Base-by-base conservation (phyloP, 2,329 filamentous ascomycete species). In the Thelonectria discophora region DNA sequence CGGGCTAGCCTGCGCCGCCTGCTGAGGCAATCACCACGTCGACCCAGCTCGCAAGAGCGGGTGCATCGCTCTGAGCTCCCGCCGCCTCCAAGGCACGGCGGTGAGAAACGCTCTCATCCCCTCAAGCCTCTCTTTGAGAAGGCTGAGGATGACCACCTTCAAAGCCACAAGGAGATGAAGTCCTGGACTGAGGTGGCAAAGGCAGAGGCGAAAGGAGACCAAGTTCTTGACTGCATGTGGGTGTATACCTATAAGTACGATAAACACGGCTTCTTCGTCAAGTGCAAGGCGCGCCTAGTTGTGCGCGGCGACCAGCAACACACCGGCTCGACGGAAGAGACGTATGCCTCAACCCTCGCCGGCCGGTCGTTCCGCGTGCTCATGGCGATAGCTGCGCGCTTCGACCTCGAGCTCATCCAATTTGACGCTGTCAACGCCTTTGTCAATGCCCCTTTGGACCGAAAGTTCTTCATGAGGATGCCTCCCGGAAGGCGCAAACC, bases 401-500 rank as follows among this genome's bases (percentile, higher is more conserved):
- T 37, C 10, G 34, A 37, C 10, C 34, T 37, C 2, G 34, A 37
- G 6, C 15, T 37, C 11, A 12, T 37, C 10, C 34, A 37, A 37
- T 37, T 15, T 12, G 34, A 37, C 15, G 34, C 15, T 1, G 10
- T 6, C 34, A 37, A 37, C 34, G 34, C 34, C 15, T 37, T 37
- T 12, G 34, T 37, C 15, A 9, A 37, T 37, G 34, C 34, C 10
- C 34, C 10, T 15, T 15, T 37, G 2, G 15, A 37, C 15, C 12
- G 15, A 7, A 12, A 37, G 2, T 2, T 47, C 42, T 55, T 55
- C 18, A 55, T 55, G 24, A 3, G 24, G 7, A 55, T 55, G 18
- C 52, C 42, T 27, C 42, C 17, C 4, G 42, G 42, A 55, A 55
- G 52, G n/a, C n/a, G n/a, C n/a, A n/a, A n/a, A n/a, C n/a, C n/a